phyloP scores from a whole-genome alignment of 257 asterid genomes.

The Solanum habrochaites region DNA sequence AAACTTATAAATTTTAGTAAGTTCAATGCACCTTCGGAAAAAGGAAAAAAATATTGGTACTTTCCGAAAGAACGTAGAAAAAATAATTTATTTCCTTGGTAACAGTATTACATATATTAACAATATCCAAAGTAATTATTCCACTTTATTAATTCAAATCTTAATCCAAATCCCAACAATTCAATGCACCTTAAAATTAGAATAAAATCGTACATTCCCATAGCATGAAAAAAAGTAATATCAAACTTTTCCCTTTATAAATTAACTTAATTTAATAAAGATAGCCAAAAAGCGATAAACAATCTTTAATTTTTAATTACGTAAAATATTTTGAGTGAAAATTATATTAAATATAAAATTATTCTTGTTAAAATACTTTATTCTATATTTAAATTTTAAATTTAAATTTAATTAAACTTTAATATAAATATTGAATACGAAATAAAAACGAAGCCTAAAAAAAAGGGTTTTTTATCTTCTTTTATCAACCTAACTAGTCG shows the following conservation, averaged over 20 bases:
- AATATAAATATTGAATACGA: background rate
- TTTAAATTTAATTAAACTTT: background rate
- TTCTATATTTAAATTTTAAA: too few species aligned
- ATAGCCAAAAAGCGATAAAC: accelerated
- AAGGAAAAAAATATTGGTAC: background rate
- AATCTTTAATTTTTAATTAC: too few species aligned
- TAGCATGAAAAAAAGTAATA: background rate
- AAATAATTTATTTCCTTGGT: background rate
- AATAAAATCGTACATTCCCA: background rate
- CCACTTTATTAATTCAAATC: background rate
- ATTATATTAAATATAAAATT: too few species aligned
- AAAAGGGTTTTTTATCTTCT: background rate
- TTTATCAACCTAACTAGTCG: background rate
- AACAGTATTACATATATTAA: background rate
- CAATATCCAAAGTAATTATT: background rate
- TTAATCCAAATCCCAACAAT: background rate
- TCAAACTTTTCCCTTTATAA: background rate
- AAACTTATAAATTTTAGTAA: background rate
- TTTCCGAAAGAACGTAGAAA: background rate
- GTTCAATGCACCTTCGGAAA: background rate
- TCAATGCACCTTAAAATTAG: background rate
- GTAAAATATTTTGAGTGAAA: too few species aligned
- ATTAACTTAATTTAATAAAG: background rate
- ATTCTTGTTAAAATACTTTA: too few species aligned
- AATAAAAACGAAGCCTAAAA: too few species aligned